Evolutionary conservation across 1,139 yeast species (phyloP).

Genomic region (Candida dubliniensis): DNA sequence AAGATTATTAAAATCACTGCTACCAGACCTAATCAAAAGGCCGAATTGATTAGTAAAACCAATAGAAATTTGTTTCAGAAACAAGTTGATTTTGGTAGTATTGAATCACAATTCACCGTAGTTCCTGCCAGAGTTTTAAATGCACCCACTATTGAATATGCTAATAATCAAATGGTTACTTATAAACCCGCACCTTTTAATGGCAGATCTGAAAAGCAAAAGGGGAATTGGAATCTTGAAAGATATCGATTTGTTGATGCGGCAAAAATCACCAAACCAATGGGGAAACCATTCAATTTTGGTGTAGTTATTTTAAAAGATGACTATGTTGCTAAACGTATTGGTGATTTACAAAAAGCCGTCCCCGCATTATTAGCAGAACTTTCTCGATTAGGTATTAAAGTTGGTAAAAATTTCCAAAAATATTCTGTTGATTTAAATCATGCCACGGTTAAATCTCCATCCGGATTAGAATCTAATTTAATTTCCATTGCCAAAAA

Average conservation of each 20-base stretch:
- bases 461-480: conserved; percentile 8
- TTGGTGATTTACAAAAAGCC: conserved; percentile 11
- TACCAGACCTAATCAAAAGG: conserved; percentile 13
- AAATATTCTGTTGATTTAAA: conserved; percentile 13
- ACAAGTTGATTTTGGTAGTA: conserved; percentile 11
- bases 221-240: conserved; percentile 16
- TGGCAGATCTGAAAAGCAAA: conserved; percentile 13
- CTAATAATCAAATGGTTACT: conserved; percentile 7
- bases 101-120: conserved; percentile 11
- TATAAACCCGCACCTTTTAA: conserved; percentile 9
- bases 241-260: conserved; percentile 10
- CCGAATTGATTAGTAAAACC: conserved; percentile 11
- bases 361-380: conserved; percentile 11
- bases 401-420: conserved; percentile 5
- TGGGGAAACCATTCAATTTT: conserved; percentile 8
- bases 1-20: conserved; percentile 13
- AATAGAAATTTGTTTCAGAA: conserved; percentile 7
- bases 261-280: conserved; percentile 4
- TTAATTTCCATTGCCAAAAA: conserved; percentile 4
- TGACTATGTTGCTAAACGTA: conserved; percentile 6
- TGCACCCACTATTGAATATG: conserved; percentile 15
- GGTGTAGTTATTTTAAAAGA: conserved; percentile 12
- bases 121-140: conserved; percentile 15
- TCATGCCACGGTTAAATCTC: conserved; percentile 2
- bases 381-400: conserved; percentile 13